These are phyloP conservation scores for Helotiales sp. DNA, from an alignment of 2,329 filamentous ascomycete genomes.

Conservation along the genomic window DNA sequence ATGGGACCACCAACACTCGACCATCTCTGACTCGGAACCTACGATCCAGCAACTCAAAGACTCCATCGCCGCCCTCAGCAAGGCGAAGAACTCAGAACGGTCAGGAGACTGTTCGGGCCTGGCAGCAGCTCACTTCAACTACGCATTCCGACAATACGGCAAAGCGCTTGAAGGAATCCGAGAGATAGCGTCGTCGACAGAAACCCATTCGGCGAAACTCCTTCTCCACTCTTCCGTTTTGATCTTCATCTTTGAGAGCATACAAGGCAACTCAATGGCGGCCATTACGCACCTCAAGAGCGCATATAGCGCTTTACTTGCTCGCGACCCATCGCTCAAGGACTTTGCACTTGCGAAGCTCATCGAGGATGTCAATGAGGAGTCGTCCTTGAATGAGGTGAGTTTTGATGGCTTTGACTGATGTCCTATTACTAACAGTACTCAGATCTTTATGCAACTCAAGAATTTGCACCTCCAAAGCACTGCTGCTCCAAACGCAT, in stretches of 20 bases:
- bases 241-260: constrained; percentile 12
- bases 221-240: neutral
- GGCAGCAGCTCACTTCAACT: neutral
- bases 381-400: neutral
- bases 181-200: neutral
- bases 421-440: neutral
- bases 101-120: neutral
- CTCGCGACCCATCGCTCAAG: neutral
- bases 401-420: neutral
- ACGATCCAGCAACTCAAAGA: constrained; percentile 2
- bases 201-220: neutral
- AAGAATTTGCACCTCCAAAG: neutral
- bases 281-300: constrained; percentile 3
- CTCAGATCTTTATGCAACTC: neutral
- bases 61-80: constrained; percentile 4
- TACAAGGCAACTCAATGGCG: neutral
- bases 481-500: neutral
- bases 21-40: neutral
- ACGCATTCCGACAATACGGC: neutral
- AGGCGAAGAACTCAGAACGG: neutral
- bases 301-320: constrained; percentile 1
- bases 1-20: too few relatives aligned
- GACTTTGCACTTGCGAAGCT: neutral
- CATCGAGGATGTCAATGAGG: neutral
- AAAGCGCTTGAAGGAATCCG: neutral